Base-by-base conservation (phyloP, 495 filamentous ascomycete species). In the Xylaria palmicola region DNA sequence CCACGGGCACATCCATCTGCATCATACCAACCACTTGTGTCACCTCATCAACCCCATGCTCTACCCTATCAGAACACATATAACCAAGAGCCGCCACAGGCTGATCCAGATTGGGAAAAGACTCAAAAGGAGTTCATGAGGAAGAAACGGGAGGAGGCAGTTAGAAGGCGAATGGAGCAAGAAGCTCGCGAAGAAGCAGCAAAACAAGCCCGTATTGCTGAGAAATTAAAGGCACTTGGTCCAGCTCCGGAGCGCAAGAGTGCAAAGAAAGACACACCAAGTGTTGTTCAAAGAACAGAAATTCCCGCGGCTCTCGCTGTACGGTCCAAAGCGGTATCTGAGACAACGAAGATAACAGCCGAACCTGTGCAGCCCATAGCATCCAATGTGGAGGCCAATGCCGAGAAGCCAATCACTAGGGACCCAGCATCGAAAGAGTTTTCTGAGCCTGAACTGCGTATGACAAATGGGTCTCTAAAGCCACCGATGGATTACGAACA, bases 91-190 rank as follows among this genome's bases (percentile, higher is more conserved):
- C 69, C 63, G 50, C 68, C 63, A 47, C 65, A 73, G 0, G 76
- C 79, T 17, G 85, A 87, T 58, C 84, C 91, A 39, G 83, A 80
- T 41, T 79, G 86, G 54, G 86, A 82, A 49, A 62, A 44, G 22
- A 68, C 84, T 36, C 94, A 98, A 70, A 87, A 92, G 72, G 85
- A 85, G 43, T 77, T 96, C 15, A 98, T 98, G 94, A 87, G 85
- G 54, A 89, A 93, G 66, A 86, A 86, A 54, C 81, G 88, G 22
- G 83, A 94, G 65, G 75, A 87, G 56, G 92, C 90, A 10, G 86
- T 87, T 64, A 89, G 90, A 72, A 87, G 93, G 44, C 83, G 87
- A 61, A 71, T 87, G 57, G 92, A 97, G 59, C 83, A 94, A 66
- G 93, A 97, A 65, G 89, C 87, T 36, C 81, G 79, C 54, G 89